Percentiles rank a stretch among this genome's conserved stretches.
phyloP scores from a whole-genome alignment of 2,329 filamentous ascomycete species.

The Ophidiomyces ophidiicola region DNA sequence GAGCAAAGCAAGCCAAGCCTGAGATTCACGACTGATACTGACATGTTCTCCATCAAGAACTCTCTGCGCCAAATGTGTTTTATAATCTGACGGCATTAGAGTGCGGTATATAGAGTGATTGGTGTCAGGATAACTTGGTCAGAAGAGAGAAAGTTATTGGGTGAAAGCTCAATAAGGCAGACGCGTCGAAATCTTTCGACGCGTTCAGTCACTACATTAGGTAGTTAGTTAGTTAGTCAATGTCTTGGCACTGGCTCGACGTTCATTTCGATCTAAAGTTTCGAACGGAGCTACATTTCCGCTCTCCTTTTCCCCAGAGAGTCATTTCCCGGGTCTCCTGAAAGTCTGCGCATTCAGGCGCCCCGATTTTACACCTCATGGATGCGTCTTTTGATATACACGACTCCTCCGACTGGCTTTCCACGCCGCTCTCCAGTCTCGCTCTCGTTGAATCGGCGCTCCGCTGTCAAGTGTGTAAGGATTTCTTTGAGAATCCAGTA shows the following conservation, averaged over 20 bases:
- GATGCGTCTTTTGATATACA: slow-evolving; percentile 29
- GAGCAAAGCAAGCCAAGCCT: background rate
- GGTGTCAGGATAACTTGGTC: too few relatives aligned
- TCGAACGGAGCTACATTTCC: too few relatives aligned
- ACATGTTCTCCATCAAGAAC: slow-evolving; percentile 67
- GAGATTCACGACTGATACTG: slow-evolving; percentile 30
- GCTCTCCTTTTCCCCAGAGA: background rate
- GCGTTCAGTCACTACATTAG: too few relatives aligned
- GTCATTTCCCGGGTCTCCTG: too few relatives aligned
- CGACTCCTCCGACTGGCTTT: slow-evolving; percentile 39
- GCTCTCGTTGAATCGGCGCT: slow-evolving; percentile 62
- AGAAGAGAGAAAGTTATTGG: too few relatives aligned
- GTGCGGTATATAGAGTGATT: background rate
- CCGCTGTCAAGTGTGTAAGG: slow-evolving; percentile 95
- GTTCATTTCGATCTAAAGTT: too few relatives aligned
- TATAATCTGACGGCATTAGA: slow-evolving; percentile 44
- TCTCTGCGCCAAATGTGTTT: slow-evolving; percentile 59
- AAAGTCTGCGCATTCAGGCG: too few relatives aligned
- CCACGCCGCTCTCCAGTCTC: slow-evolving; percentile 34
- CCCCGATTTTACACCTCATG: slow-evolving; percentile 19
- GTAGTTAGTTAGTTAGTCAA: too few relatives aligned
- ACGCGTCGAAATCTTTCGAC: too few relatives aligned
- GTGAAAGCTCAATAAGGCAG: too few relatives aligned
- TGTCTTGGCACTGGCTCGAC: slow-evolving; percentile 31
- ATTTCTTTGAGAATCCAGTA: slow-evolving; percentile 90